Evolutionary conservation across 495 filamentous ascomycete species (phyloP).

Genomic region (Durotheca rogersii): DNA sequence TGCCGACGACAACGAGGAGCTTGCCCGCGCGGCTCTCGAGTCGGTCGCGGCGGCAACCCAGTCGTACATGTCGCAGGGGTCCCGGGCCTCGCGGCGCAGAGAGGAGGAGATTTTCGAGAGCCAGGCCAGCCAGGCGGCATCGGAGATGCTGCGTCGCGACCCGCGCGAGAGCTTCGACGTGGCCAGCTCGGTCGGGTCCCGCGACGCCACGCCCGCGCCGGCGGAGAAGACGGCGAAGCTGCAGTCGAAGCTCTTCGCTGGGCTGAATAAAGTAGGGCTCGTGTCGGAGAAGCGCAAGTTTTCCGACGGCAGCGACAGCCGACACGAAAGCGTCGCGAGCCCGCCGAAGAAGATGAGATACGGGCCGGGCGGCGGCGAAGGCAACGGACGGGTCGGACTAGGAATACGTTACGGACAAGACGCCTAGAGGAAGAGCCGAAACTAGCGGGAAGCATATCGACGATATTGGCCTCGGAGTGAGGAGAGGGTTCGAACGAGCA

Average conservation of each 20-base stretch:
- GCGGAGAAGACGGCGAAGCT: slow-evolving; percentile 50
- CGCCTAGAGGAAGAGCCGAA: slow-evolving; percentile 8
- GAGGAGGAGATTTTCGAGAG: slow-evolving; percentile 48
- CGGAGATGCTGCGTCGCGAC: slow-evolving; percentile 56
- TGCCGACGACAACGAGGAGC: slow-evolving; percentile 69
- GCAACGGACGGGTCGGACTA: slow-evolving; percentile 55
- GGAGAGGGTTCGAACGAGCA: no score
- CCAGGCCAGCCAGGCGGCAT: slow-evolving; percentile 55
- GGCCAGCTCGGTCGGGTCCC: slow-evolving; percentile 44
- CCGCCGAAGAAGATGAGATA: slow-evolving; percentile 62
- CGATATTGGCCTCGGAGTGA: neutral
- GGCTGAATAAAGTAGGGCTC: slow-evolving; percentile 58
- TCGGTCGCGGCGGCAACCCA: slow-evolving; percentile 53
- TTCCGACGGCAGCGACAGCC: slow-evolving; percentile 43
- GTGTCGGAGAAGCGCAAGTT: slow-evolving; percentile 59
- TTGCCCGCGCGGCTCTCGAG: slow-evolving; percentile 55
- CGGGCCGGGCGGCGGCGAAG: slow-evolving; percentile 42
- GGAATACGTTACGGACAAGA: slow-evolving; percentile 57
- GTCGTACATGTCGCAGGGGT: slow-evolving; percentile 42
- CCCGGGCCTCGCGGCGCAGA: slow-evolving; percentile 32
- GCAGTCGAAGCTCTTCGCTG: slow-evolving; percentile 69
- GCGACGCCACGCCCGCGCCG: slow-evolving; percentile 44
- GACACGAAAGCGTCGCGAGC: slow-evolving; percentile 38
- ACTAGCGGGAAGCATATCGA: neutral
- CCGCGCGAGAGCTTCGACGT: slow-evolving; percentile 53